Evolutionary conservation across 306 rosid genomes (phyloP), one percentile per base, ranked within the genome.

Genomic region (Neltuma alba): DNA sequence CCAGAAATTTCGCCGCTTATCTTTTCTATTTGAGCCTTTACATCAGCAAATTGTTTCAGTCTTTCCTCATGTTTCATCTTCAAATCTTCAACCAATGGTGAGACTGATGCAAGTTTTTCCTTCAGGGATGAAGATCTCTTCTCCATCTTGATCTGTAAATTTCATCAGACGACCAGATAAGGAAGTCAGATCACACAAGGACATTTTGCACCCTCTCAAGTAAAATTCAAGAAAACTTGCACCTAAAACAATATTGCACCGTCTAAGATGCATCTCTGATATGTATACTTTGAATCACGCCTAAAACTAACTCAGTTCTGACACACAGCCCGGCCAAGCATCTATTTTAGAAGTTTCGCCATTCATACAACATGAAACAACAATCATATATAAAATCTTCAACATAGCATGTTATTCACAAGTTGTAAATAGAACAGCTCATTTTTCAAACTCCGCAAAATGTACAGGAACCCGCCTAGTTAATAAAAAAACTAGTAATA

Each of bases 1-100:
- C 97, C 99, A 25, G 93, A 87, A 83, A 95, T 91, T 70, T 95
- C 99, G 20, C 92, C 94, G 45, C 94, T 89, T 74, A 95, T 89
- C 91, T 83, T 95, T 60, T 92, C 99, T 48, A 92, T 89, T 82
- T 95, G 99, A 45, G 79, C 79, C 76, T 81, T 88, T 48, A 89
- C 75, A 84, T 95, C 98, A 15, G 83, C 83, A 79, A 95, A 95
- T 83, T 92, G 99, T 82, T 89, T 92, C 82, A 88, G 70, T 72
- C 99, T 90, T 80, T 93, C 93, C 27, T 91, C 98, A 77, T 89
- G 90, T 88, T 87, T 91, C 83, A 70, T 78, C 86, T 85, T 92
- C 80, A 95, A 83, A 68, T 92, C 89, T 66, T 95, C 97, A 58
- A 92, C 90, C 77, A 92, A 81, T 30, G 99, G 99, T 80, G 91